Evolutionary conservation across 495 filamentous ascomycete genomes (phyloP).

Genomic region (Penicillium turbatum): DNA sequence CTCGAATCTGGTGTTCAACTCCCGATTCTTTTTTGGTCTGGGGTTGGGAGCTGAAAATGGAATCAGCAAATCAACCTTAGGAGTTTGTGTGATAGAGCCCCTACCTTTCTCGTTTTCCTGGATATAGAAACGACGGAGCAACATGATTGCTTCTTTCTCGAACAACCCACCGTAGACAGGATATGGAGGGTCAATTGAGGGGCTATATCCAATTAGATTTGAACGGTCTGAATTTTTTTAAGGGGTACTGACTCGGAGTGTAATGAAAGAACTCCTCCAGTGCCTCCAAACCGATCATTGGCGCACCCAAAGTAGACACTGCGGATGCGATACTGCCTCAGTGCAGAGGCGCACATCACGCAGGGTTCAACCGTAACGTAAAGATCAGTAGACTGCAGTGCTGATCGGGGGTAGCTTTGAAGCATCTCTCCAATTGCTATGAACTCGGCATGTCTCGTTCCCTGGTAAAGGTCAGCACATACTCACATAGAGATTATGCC

Average conservation of each 20-base stretch:
- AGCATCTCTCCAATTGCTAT: slow-evolving; percentile 70
- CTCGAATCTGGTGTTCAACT: slow-evolving; percentile 44
- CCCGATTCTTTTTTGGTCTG: slow-evolving; percentile 49
- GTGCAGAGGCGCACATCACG: slow-evolving; percentile 94
- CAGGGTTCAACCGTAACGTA: slow-evolving; percentile 98
- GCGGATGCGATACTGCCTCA: slow-evolving; percentile 76
- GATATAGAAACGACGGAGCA: slow-evolving; percentile 89
- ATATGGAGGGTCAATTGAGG: slow-evolving; percentile 64
- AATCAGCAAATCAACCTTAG: slow-evolving; percentile 4
- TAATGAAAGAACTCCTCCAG: slow-evolving; percentile 81
- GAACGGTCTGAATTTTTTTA: neutral
- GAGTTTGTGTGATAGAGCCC: neutral
- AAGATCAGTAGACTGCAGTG: slow-evolving; percentile 68
- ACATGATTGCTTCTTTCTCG: slow-evolving; percentile 81
- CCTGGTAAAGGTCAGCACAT: slow-evolving; percentile 42
- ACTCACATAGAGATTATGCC: neutral
- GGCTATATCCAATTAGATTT: slow-evolving; percentile 32
- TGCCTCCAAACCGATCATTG: slow-evolving; percentile 95
- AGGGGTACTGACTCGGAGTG: slow-evolving; percentile 61
- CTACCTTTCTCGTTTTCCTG: slow-evolving; percentile 89
- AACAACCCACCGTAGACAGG: slow-evolving; percentile 78
- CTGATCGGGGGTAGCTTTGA: slow-evolving; percentile 48
- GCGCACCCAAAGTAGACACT: slow-evolving; percentile 89
- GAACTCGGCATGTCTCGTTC: slow-evolving; percentile 92
- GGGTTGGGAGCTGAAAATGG: slow-evolving; percentile 54